phyloP scores from a whole-genome alignment of 495 filamentous ascomycete species.

The Xylaria grammica region DNA sequence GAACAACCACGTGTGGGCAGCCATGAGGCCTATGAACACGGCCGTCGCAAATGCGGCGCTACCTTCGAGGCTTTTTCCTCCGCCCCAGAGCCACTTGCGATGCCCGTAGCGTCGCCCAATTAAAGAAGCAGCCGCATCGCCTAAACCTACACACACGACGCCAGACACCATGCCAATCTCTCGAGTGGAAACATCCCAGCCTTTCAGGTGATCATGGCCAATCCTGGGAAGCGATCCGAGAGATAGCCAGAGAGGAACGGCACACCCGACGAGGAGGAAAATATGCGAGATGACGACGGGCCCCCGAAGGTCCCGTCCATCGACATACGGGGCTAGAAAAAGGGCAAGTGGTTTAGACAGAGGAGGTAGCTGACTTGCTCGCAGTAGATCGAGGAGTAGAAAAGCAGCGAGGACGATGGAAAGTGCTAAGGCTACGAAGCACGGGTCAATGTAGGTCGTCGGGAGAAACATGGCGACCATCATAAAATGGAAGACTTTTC shows the following conservation, averaged over 20 bases:
- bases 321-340: conserved; percentile 92
- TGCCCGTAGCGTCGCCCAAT: conserved; percentile 86
- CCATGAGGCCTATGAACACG: conserved; percentile 73
- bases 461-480: conserved; percentile 96
- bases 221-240: conserved; percentile 65
- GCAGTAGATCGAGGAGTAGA: conserved; percentile 83
- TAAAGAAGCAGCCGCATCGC: conserved; percentile 92
- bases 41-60: conserved; percentile 83
- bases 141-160: conserved; percentile 91
- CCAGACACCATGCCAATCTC: conserved; percentile 89
- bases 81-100: conserved; percentile 94
- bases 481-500: conserved; percentile 98
- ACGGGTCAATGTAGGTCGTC: conserved; percentile 81
- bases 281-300: conserved; percentile 96
- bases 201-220: conserved; percentile 58
- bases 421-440: conserved; percentile 79
- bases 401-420: conserved; percentile 78
- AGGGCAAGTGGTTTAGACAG: conserved; percentile 78
- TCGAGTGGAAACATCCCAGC: conserved; percentile 73
- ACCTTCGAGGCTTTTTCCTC: conserved; percentile 93
- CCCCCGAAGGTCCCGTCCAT: conserved; percentile 89
- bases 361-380: conserved; percentile 89
- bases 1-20: conserved; percentile 76
- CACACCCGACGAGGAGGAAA: conserved; percentile 94
- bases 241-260: conserved; percentile 91